Percentiles rank a stretch among this genome's conserved stretches.
Evolutionary conservation across 345 rosid genomes (phyloP).

Genomic region (Excoecaria cochinchinensis): DNA sequence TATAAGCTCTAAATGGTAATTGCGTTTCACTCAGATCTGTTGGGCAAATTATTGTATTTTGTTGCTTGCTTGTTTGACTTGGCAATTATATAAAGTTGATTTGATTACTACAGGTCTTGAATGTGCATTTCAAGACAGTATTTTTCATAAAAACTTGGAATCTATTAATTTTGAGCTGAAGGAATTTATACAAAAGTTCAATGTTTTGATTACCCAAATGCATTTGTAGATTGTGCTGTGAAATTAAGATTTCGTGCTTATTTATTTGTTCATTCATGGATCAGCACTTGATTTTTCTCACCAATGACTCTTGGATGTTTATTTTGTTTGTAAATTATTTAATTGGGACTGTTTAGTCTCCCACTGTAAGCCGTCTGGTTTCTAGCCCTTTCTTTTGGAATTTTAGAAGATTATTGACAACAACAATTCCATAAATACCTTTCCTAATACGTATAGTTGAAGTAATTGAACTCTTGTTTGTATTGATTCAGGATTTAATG

Average conservation of each 20-base stretch:
- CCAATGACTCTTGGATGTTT: background rate
- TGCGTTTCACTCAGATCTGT: background rate
- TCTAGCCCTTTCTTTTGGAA: background rate
- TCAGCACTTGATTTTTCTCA: background rate
- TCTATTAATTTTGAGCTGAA: background rate
- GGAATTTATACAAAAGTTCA: background rate
- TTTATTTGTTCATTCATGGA: background rate
- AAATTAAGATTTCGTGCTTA: background rate
- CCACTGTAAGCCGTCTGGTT: background rate
- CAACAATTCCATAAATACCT: background rate
- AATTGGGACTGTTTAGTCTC: background rate
- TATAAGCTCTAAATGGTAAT: background rate
- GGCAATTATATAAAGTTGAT: background rate
- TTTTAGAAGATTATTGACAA: background rate
- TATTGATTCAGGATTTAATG: conserved; percentile 29
- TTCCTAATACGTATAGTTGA: background rate
- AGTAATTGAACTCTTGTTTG: conserved; percentile 5
- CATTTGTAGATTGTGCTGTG: background rate
- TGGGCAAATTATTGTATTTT: background rate
- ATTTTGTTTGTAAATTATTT: background rate
- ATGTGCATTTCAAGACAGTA: background rate
- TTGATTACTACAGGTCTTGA: background rate
- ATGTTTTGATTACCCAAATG: background rate
- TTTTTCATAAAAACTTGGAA: background rate
- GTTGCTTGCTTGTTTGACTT: conserved; percentile 2